Conservation (phyloP, 2,329 filamentous ascomycete genomes). For the Sporothrix phasma region DNA sequence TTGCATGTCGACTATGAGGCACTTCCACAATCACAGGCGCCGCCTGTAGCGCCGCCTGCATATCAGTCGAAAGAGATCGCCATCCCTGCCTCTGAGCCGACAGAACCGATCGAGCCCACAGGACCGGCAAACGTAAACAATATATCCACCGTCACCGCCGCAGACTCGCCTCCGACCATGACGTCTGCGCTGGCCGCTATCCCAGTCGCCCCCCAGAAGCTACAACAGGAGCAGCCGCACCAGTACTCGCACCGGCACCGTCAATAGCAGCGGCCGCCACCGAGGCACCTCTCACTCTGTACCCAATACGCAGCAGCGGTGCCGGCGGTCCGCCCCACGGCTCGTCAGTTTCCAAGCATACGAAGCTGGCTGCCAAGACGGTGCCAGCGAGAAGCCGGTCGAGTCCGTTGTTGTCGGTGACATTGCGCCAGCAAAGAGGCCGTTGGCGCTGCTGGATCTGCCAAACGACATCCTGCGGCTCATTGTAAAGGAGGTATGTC, state of each 20-base stretch:
- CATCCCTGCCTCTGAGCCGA: neutral
- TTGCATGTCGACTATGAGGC: neutral
- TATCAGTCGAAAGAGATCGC: conserved; percentile 7
- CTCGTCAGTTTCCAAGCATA: conserved; percentile 3
- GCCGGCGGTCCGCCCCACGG: neutral
- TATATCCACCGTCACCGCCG: neutral
- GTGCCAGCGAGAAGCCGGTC: conserved; percentile 44
- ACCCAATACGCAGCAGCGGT: conserved; percentile 8
- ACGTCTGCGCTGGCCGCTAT: conserved; percentile 7
- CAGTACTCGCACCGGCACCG: neutral
- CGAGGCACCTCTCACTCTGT: neutral
- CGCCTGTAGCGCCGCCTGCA: neutral
- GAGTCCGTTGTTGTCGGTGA: conserved; percentile 50
- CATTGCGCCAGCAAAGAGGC: conserved; percentile 43
- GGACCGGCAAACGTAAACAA: too few species aligned
- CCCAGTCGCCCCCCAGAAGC: neutral
- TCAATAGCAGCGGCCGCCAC: neutral
- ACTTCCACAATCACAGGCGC: conserved; percentile 3
- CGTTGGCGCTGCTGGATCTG: conserved; percentile 60
- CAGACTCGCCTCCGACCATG: conserved; percentile 12
- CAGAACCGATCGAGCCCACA: too few species aligned
- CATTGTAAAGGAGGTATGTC: conserved; percentile 65
- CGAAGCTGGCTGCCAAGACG: conserved; percentile 15
- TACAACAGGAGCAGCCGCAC: neutral
- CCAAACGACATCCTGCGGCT: conserved; percentile 69